Evolutionary conservation across 2,329 filamentous ascomycete species (phyloP), one percentile per base, ranked within the genome.

Genomic region (Botrytis cinerea): DNA sequence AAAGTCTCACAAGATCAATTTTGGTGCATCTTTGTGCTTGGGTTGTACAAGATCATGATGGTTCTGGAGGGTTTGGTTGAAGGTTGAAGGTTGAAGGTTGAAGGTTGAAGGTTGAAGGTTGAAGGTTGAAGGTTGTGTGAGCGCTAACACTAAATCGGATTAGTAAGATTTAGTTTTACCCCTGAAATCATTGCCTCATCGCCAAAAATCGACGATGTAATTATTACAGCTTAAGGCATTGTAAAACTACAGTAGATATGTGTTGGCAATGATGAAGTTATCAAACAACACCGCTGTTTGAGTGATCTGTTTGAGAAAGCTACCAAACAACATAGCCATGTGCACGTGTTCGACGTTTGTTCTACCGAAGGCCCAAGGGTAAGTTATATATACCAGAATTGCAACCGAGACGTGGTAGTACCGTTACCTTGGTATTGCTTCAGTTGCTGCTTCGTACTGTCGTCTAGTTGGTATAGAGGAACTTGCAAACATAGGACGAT

Each of bases 271-370:
- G 0, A 64, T 10, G 18, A 46, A 12, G 4, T 25, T 16, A 46
- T 35, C 40, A 35, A 32, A 20, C 0, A 14, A 25, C 2, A 9
- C 12, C 4, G 16, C 1, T 46, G 0, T 32, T 32, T 2, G n/a
- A 4, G 46, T 7, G 2, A 14, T 7, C 9, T 20, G 8, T 45
- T 7, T 51, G 12, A 51, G 9, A 18, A 45, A 2, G 40, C 25
- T 0, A 63, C 10, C 14, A 8, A 60, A 10, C 25, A 63, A 1
- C 14, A 45, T 43, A 12, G 10, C 35, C 28, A 22, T 35, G n/a
- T 32, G 32, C 32, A 32, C 4, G 2, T 32, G 16, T 64, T 45
- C 32, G 12, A 20, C n/a, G 16, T 63, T 63, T 22, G 32, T 20
- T 35, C 32, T 35, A 28, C 28, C 28, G 18, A 60, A 35, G 8